Evolutionary conservation across 441 rosid species (phyloP).

Genomic region (Pelargonium citronellum): DNA sequence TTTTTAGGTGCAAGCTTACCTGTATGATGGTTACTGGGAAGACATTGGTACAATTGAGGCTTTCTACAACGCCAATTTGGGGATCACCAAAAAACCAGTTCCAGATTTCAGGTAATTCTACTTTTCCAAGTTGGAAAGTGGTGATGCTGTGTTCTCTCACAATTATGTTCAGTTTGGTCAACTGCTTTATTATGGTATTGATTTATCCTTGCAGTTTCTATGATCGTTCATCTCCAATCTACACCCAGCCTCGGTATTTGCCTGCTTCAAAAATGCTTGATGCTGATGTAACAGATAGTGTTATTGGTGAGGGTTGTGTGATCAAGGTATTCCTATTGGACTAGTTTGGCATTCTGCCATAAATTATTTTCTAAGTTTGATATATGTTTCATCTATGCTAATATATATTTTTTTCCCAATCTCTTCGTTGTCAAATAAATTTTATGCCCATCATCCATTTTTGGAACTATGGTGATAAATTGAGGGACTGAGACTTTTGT

Average conservation of each 20-base stretch:
- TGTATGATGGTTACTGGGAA: slow-evolving; percentile 97
- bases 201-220: slow-evolving; percentile 51
- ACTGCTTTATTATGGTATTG: background rate
- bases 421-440: too few relatives aligned
- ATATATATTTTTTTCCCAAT: too few relatives aligned
- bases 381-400: background rate
- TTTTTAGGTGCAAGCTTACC: slow-evolving; percentile 83
- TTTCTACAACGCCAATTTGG: slow-evolving; percentile 87
- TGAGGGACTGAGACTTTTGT: background rate
- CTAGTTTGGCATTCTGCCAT: background rate
- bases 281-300: slow-evolving; percentile 95
- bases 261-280: slow-evolving; percentile 98
- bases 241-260: slow-evolving; percentile 89
- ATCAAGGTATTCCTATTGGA: slow-evolving; percentile 47
- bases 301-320: slow-evolving; percentile 93
- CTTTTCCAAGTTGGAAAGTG: background rate
- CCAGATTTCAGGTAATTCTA: slow-evolving; percentile 77
- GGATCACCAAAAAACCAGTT: slow-evolving; percentile 86
- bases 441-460: too few relatives aligned
- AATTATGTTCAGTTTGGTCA: background rate
- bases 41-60: slow-evolving; percentile 97
- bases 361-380: background rate
- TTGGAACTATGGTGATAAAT: background rate
- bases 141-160: background rate
- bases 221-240: slow-evolving; percentile 92